These are phyloP conservation scores for Pseudognaphalium luteoalbum DNA, from an alignment of 129 eudicot genomes.

Conservation along the genomic window DNA sequence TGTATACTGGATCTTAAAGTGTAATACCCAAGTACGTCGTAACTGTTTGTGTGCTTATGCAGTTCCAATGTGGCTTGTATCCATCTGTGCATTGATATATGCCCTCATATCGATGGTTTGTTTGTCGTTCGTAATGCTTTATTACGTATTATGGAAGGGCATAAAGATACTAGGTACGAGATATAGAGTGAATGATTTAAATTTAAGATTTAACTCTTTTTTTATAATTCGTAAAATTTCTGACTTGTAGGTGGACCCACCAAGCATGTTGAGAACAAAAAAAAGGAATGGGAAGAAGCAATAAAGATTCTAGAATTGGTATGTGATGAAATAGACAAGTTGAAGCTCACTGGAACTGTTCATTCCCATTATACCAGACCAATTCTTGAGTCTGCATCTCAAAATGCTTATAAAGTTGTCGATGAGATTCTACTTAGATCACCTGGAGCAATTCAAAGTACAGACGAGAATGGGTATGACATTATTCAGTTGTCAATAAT, in stretches of 20 bases:
- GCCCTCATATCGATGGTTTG: background rate
- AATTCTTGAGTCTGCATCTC: background rate
- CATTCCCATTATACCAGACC: background rate
- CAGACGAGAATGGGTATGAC: background rate
- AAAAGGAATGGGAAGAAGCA: background rate
- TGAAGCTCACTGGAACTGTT: background rate
- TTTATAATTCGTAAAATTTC: background rate
- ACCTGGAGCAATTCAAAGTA: background rate
- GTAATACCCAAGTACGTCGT: background rate
- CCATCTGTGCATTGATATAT: background rate
- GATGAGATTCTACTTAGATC: background rate
- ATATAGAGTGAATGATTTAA: too few species aligned
- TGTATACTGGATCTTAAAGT: background rate
- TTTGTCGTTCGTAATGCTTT: background rate
- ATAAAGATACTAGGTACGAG: background rate
- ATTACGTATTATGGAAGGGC: conserved; percentile 1
- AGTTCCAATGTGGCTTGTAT: background rate
- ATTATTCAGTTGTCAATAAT: background rate
- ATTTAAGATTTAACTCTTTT: background rate
- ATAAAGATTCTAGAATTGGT: background rate
- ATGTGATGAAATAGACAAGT: background rate
- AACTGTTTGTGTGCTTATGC: background rate
- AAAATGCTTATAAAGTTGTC: background rate
- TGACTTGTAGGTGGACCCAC: conserved; percentile 8
- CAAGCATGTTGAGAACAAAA: background rate